Evolutionary conservation across 768 basidiomycete genomes (phyloP).

Genomic region (Lactarius hengduanensis): DNA sequence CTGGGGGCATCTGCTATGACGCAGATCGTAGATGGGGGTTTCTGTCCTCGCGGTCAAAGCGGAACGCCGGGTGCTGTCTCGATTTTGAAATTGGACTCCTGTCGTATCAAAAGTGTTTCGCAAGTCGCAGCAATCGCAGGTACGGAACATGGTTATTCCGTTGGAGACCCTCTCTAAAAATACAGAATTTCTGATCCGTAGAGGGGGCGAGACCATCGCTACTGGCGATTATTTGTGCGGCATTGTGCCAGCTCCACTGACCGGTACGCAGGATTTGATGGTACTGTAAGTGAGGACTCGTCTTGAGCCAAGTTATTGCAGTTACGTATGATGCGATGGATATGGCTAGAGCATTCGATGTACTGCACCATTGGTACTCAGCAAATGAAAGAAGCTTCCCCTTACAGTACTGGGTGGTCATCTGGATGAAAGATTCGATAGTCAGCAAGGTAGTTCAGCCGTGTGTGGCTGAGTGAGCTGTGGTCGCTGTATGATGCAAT

Average conservation of each 20-base stretch:
- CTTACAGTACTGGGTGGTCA: not conserved
- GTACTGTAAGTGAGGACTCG: not conserved
- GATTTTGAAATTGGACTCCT: constrained; percentile 8
- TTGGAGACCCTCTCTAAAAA: constrained; percentile 82
- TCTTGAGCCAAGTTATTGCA: not conserved
- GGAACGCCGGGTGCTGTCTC: constrained; percentile 49
- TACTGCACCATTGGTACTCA: not conserved
- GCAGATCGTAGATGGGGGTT: constrained; percentile 66
- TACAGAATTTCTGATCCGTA: constrained; percentile 87
- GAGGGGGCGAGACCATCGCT: constrained; percentile 91
- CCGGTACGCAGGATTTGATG: not conserved
- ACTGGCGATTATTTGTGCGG: constrained; percentile 45
- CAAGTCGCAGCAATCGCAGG: constrained; percentile 43
- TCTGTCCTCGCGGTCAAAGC: constrained; percentile 66
- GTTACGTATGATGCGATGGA: not conserved
- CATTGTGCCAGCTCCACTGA: not conserved
- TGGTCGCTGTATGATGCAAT: not conserved
- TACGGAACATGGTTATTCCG: constrained; percentile 62
- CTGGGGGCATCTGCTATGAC: not conserved
- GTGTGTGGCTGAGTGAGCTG: not conserved
- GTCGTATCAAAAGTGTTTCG: constrained; percentile 31
- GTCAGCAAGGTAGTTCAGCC: not conserved
- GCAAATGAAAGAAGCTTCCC: constrained; percentile 1
- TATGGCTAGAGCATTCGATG: not conserved
- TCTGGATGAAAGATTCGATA: not conserved